phyloP scores from a whole-genome alignment of 306 rosid genomes.

The Canavalia gladiata region DNA sequence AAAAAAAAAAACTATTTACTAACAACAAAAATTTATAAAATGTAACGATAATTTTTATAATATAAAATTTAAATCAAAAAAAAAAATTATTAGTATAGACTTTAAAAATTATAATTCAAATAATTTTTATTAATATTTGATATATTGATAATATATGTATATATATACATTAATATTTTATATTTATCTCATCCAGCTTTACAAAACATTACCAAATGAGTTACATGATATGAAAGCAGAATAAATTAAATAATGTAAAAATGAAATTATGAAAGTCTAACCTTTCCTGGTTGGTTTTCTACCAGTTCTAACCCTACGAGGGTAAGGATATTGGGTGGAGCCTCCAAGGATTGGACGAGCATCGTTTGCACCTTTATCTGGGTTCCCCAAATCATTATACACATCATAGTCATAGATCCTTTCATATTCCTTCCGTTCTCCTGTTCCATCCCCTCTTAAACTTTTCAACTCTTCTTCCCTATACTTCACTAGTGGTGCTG shows the following conservation, averaged over 20 bases:
- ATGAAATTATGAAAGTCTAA: constrained; percentile 20
- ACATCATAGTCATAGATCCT: constrained; percentile 50
- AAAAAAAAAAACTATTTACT: no score
- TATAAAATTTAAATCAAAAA: no score
- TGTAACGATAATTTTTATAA: no score
- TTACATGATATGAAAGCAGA: no score
- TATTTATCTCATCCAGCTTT: background rate
- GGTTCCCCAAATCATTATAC: constrained; percentile 52
- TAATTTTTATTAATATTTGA: no score
- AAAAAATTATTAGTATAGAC: no score
- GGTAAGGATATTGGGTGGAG: constrained; percentile 69
- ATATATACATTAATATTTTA: no score
- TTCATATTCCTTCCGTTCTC: constrained; percentile 33
- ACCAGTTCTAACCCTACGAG: constrained; percentile 87
- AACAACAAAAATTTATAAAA: no score
- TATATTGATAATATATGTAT: no score
- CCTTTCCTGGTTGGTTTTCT: constrained; percentile 63
- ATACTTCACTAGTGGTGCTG: constrained; percentile 30
- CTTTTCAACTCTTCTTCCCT: constrained; percentile 44
- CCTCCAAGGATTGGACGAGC: constrained; percentile 84
- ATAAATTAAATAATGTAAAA: background rate
- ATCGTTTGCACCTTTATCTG: constrained; percentile 46
- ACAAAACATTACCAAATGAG: background rate
- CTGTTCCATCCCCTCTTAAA: constrained; percentile 53
- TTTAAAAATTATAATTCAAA: no score